Conservation (phyloP, 345 rosid genomes). For the Syzygium aqueum region DNA sequence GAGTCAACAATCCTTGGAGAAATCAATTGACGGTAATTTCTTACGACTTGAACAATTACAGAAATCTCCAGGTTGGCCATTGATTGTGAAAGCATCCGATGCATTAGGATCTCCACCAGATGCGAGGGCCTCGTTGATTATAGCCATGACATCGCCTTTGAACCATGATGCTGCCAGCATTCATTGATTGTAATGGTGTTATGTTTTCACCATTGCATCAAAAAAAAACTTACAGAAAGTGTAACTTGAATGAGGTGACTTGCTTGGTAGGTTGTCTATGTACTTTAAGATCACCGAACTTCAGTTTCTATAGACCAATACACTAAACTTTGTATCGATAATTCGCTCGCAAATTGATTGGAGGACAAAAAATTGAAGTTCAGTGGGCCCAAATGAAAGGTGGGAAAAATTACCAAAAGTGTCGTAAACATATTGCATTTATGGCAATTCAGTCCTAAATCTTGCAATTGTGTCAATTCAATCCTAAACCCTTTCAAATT, state of each 20-base stretch:
- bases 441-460: too few relatives aligned
- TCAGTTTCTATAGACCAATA: background rate
- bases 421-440: too few relatives aligned
- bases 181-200: background rate
- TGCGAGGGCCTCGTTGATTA: conserved; percentile 4
- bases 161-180: conserved; percentile 8
- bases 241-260: background rate
- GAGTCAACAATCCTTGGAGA: background rate
- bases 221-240: background rate
- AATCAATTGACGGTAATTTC: background rate
- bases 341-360: background rate
- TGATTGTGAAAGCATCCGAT: conserved; percentile 19
- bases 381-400: background rate
- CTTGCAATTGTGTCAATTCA: too few relatives aligned
- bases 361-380: background rate
- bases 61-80: conserved; percentile 22
- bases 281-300: background rate
- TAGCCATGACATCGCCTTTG: conserved; percentile 12
- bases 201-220: background rate
- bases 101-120: conserved; percentile 1
- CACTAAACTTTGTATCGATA: background rate
- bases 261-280: background rate
- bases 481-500: too few relatives aligned
- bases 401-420: too few relatives aligned
- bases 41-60: conserved; percentile 17